phyloP scores from a whole-genome alignment of 1,284 basidiomycete genomes.

The Malassezia obtusa region DNA sequence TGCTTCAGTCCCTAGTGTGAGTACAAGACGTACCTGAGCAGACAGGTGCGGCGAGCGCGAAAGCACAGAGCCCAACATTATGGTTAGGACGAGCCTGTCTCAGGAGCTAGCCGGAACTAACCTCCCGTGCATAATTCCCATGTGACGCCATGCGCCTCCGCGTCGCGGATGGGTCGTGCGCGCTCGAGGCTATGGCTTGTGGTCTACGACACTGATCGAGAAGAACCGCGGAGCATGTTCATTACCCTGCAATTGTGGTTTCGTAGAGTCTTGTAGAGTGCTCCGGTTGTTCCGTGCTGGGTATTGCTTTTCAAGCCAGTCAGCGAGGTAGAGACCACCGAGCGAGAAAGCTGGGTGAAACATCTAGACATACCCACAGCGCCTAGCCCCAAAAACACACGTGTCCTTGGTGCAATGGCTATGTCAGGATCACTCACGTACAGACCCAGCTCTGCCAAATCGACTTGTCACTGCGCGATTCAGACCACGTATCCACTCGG shows the following conservation, averaged over 20 bases:
- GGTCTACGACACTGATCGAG: constrained; percentile 17
- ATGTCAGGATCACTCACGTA: constrained; percentile 2
- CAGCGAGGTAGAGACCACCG: constrained; percentile 10
- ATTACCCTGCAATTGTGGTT: background rate
- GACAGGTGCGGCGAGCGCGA: constrained; percentile 7
- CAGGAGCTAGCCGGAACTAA: background rate
- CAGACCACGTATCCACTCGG: constrained; percentile 9
- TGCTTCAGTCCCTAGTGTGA: background rate
- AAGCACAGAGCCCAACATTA: constrained; percentile 13
- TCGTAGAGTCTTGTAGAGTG: background rate
- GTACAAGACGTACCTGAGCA: background rate
- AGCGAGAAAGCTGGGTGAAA: constrained; percentile 3
- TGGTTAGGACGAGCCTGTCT: background rate
- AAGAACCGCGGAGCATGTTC: constrained; percentile 8
- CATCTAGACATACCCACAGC: constrained; percentile 2
- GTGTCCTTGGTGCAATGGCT: constrained; percentile 13
- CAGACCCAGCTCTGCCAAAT: constrained; percentile 16
- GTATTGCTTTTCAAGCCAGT: constrained; percentile 15
- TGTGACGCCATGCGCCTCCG: background rate
- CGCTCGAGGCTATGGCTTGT: background rate
- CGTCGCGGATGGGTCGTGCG: too few relatives aligned
- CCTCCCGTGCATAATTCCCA: background rate
- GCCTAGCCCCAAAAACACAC: constrained; percentile 9
- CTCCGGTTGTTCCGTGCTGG: constrained; percentile 4
- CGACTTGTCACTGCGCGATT: constrained; percentile 8